These are phyloP conservation scores for Prosopis cineraria DNA, from an alignment of 306 rosid species.

Conservation along the genomic window DNA sequence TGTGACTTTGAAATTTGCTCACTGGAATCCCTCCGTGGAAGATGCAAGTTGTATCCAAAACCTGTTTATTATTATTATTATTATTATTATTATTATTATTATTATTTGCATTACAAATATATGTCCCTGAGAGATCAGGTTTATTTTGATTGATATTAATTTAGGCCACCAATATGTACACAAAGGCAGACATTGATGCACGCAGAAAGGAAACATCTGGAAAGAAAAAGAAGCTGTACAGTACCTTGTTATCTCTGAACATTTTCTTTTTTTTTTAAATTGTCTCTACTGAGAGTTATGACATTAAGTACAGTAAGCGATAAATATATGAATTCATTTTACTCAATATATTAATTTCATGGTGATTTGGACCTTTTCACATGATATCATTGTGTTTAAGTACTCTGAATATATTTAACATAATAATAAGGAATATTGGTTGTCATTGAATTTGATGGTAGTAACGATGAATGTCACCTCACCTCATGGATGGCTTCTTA, in stretches of 20 bases:
- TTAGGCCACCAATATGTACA: background rate
- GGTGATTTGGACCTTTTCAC: background rate
- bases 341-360: background rate
- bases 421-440: background rate
- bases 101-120: background rate
- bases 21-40: too few relatives aligned
- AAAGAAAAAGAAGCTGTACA: background rate
- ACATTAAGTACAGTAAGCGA: background rate
- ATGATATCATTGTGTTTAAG: background rate
- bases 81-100: too few relatives aligned
- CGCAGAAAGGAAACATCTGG: background rate
- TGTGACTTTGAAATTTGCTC: background rate
- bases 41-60: too few relatives aligned
- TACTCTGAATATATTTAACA: background rate
- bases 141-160: background rate
- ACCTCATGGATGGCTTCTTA: background rate
- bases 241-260: background rate
- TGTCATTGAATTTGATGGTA: background rate
- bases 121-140: background rate
- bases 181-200: too few relatives aligned
- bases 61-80: too few relatives aligned
- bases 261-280: too few relatives aligned
- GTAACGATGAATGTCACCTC: background rate
- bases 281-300: background rate
- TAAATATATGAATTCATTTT: background rate